Conservation (phyloP, 139 green algal genomes). For the Chlorella vulgaris region DNA sequence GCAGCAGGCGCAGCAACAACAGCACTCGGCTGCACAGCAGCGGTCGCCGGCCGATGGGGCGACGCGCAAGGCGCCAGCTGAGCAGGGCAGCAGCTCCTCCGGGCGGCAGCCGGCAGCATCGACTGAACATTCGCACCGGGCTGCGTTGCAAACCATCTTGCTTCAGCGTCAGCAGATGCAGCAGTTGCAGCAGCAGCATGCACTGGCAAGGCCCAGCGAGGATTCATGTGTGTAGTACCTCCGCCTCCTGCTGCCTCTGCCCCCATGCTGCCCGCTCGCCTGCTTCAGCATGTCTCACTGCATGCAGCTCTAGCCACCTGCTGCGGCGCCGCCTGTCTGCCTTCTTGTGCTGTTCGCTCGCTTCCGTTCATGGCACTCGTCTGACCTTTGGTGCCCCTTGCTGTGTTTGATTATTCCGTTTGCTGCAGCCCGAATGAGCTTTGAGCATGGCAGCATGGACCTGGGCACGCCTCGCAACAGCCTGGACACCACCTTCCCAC, state of each 20-base stretch:
- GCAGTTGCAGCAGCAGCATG: slow-evolving; percentile 5
- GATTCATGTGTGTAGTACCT: slow-evolving; percentile 19
- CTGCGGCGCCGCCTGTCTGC: too few relatives aligned
- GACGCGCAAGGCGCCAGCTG: not conserved
- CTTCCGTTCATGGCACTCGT: too few relatives aligned
- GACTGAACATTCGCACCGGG: not conserved
- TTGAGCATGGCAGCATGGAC: slow-evolving; percentile 25
- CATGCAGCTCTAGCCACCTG: too few relatives aligned
- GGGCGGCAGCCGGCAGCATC: not conserved
- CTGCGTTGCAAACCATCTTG: too few relatives aligned
- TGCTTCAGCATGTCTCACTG: not conserved
- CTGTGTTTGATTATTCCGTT: not conserved
- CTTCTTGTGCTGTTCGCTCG: not conserved
- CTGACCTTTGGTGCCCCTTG: too few relatives aligned
- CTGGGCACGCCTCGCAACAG: slow-evolving; percentile 4
- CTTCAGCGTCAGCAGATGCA: not conserved
- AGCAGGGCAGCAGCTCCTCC: not conserved
- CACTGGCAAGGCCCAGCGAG: slow-evolving; percentile 2
- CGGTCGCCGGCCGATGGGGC: not conserved
- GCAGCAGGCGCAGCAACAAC: not conserved
- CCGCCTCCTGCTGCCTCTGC: not conserved
- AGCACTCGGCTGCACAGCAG: not conserved
- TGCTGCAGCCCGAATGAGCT: slow-evolving; percentile 27
- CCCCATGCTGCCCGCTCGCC: not conserved
- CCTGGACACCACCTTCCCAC: slow-evolving; percentile 6